Percentiles rank a stretch among this genome's conserved stretches.
These are phyloP conservation scores for Noccaea bulbosa DNA, from an alignment of 345 rosid genomes.

Conservation along the genomic window DNA sequence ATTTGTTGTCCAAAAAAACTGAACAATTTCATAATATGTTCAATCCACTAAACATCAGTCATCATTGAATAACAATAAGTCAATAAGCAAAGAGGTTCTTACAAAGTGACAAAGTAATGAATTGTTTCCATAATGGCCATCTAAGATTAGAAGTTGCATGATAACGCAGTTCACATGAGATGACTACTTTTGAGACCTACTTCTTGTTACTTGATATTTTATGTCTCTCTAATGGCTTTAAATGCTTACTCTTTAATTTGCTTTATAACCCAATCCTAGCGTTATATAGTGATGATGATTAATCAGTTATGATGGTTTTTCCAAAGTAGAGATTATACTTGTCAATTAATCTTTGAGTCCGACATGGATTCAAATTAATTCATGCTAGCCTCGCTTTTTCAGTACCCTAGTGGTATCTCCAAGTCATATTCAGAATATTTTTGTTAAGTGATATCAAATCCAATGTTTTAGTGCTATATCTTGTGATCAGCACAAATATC, in stretches of 20 bases:
- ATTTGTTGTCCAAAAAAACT: no score
- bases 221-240: no score
- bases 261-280: slow-evolving; percentile 35
- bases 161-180: slow-evolving; percentile 37
- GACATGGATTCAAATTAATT: slow-evolving; percentile 14
- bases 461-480: not conserved
- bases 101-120: slow-evolving; percentile 20
- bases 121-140: slow-evolving; percentile 50
- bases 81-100: not conserved
- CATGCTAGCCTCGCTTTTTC: slow-evolving; percentile 21
- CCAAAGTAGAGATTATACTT: slow-evolving; percentile 36
- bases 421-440: slow-evolving; percentile 4
- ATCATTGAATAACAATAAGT: slow-evolving; percentile 26
- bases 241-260: slow-evolving; percentile 4
- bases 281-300: slow-evolving; percentile 30
- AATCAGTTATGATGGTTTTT: slow-evolving; percentile 35
- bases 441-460: slow-evolving; percentile 10
- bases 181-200: slow-evolving; percentile 32
- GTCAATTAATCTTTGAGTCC: slow-evolving; percentile 27
- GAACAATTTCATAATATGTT: not conserved
- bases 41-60: slow-evolving; percentile 4
- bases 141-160: slow-evolving; percentile 43
- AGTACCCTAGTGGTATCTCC: slow-evolving; percentile 22
- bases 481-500: slow-evolving; percentile 1
- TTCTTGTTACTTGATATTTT: not conserved